A percentile compares a stretch with the other conserved stretches of the same genome.
Conservation (phyloP, 352 stramenopile genomes). For the Globisporangium perplexum region DNA sequence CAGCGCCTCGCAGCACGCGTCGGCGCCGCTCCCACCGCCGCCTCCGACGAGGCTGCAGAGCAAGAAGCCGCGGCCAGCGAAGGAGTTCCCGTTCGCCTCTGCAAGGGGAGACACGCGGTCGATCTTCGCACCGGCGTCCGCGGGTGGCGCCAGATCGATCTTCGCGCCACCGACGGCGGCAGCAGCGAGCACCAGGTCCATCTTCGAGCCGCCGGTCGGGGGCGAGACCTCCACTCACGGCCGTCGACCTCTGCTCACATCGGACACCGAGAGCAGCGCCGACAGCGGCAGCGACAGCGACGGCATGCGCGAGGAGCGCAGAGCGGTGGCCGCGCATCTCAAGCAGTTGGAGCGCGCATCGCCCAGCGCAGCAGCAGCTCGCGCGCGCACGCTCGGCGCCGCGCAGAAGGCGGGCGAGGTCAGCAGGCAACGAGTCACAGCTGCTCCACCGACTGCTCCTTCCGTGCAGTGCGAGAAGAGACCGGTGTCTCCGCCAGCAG, state of each 20-base stretch:
- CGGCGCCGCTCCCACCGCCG: background rate
- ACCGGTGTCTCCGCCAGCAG: too few relatives aligned
- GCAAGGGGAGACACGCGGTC: background rate
- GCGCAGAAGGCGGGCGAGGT: background rate
- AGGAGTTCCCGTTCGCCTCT: conserved; percentile 1
- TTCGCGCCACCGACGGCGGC: conserved; percentile 1
- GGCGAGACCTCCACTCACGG: background rate
- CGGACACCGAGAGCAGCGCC: conserved; percentile 6
- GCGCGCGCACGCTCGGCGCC: background rate
- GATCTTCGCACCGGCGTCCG: background rate
- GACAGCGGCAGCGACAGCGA: conserved; percentile 1
- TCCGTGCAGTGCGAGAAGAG: too few relatives aligned
- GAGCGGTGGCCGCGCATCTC: conserved; percentile 1
- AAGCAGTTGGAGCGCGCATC: conserved; percentile 1
- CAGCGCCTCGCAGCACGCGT: too few relatives aligned
- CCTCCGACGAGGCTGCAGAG: background rate
- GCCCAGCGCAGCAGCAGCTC: background rate
- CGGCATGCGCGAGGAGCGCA: conserved; percentile 4
- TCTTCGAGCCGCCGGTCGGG: background rate
- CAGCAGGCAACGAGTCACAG: too few relatives aligned
- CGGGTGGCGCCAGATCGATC: conserved; percentile 1
- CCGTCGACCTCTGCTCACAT: background rate
- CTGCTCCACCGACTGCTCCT: too few relatives aligned
- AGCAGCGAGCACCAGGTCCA: background rate
- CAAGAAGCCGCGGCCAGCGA: background rate